These are phyloP conservation scores for Stellera chamaejasme DNA, from an alignment of 345 rosid species.

Conservation along the genomic window DNA sequence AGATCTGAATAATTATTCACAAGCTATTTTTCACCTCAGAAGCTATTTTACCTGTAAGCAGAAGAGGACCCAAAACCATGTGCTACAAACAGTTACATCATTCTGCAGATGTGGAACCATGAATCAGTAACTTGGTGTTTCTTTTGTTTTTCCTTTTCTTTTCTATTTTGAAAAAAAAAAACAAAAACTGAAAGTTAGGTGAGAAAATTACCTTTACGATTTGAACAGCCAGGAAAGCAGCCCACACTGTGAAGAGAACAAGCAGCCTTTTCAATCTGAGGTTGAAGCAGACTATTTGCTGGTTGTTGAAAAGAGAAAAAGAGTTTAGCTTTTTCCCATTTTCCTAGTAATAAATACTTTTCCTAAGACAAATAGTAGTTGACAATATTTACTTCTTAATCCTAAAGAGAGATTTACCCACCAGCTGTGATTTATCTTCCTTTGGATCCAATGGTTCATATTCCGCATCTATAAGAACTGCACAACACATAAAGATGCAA, in stretches of 20 bases:
- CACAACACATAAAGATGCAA: constrained; percentile 6
- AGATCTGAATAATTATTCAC: no score
- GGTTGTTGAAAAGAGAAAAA: constrained; percentile 4
- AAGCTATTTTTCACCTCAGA: no score
- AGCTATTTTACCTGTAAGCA: constrained; percentile 53
- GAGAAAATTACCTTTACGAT: constrained; percentile 46
- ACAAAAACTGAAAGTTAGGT: not conserved
- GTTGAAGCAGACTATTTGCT: constrained; percentile 66
- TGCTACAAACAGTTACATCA: constrained; percentile 53
- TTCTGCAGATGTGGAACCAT: constrained; percentile 41
- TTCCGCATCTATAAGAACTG: constrained; percentile 69
- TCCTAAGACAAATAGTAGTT: no score
- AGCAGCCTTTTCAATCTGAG: constrained; percentile 60
- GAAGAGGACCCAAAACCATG: constrained; percentile 74
- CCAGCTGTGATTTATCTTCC: constrained; percentile 65
- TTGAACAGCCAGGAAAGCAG: constrained; percentile 64
- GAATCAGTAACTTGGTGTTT: not conserved
- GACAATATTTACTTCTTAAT: no score
- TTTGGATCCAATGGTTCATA: constrained; percentile 64
- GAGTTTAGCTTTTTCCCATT: not conserved
- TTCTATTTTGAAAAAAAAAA: not conserved
- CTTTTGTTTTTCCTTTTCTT: no score
- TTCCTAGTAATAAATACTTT: not conserved
- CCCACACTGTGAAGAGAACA: constrained; percentile 51
- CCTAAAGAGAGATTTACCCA: constrained; percentile 12